These are phyloP conservation scores for Mucor racemosus DNA, from an alignment of 371 early-diverging fungal species.

Conservation along the genomic window DNA sequence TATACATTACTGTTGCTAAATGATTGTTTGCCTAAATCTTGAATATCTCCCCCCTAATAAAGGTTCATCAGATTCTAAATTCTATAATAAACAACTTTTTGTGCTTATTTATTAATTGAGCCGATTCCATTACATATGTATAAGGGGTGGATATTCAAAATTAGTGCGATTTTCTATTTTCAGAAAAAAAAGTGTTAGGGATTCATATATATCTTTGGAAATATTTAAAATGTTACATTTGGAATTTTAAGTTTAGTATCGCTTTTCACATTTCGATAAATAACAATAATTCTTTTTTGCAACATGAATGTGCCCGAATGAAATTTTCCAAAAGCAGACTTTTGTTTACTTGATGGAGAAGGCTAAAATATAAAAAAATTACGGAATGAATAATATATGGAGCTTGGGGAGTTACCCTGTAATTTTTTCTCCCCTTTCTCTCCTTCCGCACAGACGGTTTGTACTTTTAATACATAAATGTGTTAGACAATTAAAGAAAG, in stretches of 20 bases:
- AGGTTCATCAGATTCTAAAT: no score
- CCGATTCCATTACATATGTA: neutral
- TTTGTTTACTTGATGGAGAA: neutral
- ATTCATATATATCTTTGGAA: neutral
- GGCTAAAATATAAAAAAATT: neutral
- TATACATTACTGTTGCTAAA: no score
- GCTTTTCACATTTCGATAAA: neutral
- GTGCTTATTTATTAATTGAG: neutral
- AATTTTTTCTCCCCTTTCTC: neutral
- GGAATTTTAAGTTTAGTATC: neutral
- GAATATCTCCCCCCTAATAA: no score
- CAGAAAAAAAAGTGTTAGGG: neutral
- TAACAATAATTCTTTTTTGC: neutral
- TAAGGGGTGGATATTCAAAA: no score
- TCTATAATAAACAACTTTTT: no score
- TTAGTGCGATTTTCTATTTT: no score
- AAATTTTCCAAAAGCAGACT: neutral
- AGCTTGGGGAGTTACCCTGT: constrained; percentile 1
- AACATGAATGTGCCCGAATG: neutral
- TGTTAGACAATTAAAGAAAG: neutral
- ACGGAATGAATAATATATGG: constrained; percentile 1
- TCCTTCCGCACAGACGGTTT: constrained; percentile 8
- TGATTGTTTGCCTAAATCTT: no score
- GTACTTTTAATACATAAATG: neutral
- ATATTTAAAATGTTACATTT: neutral